phyloP scores from a whole-genome alignment of 192 early-diverging fungal genomes.

The Entomortierella beljakovae region DNA sequence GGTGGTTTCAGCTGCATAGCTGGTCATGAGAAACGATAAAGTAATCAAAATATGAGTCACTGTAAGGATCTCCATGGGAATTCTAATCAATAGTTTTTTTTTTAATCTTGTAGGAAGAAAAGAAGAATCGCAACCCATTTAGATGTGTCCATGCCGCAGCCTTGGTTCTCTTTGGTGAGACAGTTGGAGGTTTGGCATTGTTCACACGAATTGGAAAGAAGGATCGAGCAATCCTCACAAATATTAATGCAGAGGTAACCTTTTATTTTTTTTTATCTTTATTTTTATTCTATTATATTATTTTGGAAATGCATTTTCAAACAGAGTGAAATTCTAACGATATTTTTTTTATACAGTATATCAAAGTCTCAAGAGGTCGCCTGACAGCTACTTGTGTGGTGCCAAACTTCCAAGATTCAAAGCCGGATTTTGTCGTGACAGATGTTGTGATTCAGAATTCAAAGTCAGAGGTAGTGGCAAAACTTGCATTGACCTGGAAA shows the following conservation, averaged over 20 bases:
- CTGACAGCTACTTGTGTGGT: constrained; percentile 18
- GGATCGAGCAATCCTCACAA: constrained; percentile 56
- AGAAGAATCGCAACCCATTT: constrained; percentile 55
- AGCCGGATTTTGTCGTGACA: not conserved
- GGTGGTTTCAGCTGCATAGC: not conserved
- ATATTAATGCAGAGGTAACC: constrained; percentile 58
- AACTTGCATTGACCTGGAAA: constrained; percentile 39
- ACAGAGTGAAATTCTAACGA: too few relatives aligned
- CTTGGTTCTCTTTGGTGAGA: constrained; percentile 63
- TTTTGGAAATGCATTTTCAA: too few relatives aligned
- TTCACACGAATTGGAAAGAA: constrained; percentile 56
- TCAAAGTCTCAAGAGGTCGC: constrained; percentile 24
- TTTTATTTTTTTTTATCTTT: too few relatives aligned
- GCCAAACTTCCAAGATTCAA: constrained; percentile 4
- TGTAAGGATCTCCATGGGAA: too few relatives aligned
- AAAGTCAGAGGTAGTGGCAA: constrained; percentile 38
- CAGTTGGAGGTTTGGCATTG: constrained; percentile 57
- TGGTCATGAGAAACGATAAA: not conserved
- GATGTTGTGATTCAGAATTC: constrained; percentile 38
- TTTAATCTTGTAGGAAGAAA: constrained; percentile 53
- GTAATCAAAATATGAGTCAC: too few relatives aligned
- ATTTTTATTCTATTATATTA: too few relatives aligned
- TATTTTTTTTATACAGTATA: too few relatives aligned
- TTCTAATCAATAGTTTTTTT: not conserved
- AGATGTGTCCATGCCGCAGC: constrained; percentile 62